A percentile compares a stretch with the other conserved stretches of the same genome.
Evolutionary conservation across 768 basidiomycete species (phyloP).

Genomic region (Trametes sanguinea): DNA sequence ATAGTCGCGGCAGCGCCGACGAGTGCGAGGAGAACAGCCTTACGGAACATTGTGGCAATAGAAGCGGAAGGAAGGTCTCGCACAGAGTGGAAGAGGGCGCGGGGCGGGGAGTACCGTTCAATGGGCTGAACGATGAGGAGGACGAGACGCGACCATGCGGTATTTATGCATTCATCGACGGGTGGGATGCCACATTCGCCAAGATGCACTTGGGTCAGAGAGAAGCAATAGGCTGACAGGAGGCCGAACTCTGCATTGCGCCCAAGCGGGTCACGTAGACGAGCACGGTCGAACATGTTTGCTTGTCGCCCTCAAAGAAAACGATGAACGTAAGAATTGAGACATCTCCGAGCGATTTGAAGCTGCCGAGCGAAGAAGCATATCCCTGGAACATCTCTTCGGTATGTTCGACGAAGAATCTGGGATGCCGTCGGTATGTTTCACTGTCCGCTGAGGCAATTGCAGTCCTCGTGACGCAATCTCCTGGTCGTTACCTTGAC

Average conservation of each 20-base stretch:
- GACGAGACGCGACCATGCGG: too few relatives aligned
- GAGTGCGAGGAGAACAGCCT: slow-evolving; percentile 21
- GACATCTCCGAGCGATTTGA: not conserved
- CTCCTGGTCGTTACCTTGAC: too few relatives aligned
- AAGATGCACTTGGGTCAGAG: not conserved
- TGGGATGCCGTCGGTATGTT: not conserved
- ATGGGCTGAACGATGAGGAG: slow-evolving; percentile 9
- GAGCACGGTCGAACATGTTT: too few relatives aligned
- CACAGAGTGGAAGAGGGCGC: slow-evolving; percentile 2
- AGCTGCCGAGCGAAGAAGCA: not conserved
- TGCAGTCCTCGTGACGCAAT: too few relatives aligned
- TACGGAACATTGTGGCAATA: slow-evolving; percentile 11
- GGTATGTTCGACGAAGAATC: not conserved
- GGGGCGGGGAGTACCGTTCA: slow-evolving; percentile 11
- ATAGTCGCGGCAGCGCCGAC: slow-evolving; percentile 19
- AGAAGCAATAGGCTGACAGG: not conserved
- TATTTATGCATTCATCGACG: slow-evolving; percentile 4
- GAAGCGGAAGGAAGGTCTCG: slow-evolving; percentile 10
- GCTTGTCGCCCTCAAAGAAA: too few relatives aligned
- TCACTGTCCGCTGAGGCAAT: not conserved
- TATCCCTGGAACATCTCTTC: not conserved
- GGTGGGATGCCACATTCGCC: not conserved
- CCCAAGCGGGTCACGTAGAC: too few relatives aligned
- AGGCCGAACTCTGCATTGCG: not conserved
- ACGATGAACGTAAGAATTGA: not conserved